Evolutionary conservation across 345 rosid genomes (phyloP), one percentile per base, ranked within the genome.

Genomic region (Linum lewisii): DNA sequence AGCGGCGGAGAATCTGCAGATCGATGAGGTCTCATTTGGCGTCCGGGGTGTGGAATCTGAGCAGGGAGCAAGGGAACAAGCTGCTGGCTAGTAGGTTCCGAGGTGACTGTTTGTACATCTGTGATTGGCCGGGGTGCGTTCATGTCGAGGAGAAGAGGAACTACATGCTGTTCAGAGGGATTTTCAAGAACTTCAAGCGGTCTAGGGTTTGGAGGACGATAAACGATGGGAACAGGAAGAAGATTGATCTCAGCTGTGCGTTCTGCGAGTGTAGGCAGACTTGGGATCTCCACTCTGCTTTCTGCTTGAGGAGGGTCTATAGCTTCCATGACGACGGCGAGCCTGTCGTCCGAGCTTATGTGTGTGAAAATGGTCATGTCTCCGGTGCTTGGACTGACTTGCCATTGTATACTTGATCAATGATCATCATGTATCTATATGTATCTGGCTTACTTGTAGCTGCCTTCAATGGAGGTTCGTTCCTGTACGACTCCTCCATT

Each of bases 351-450:
- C 79, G 99, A 69, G 99, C 99, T 66, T 93, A 78, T 77, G 96
- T 90, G 0, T 93, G 99, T 68, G 96, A 93, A 73, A 90, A 90
- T 72, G 97, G 97, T 3, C 97, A 93, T 68, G 95, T 90, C 61
- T 87, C 95, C 7, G 99, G 99, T 44, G 96, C 97, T 42, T 90
- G 99, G 99, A 93, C 99, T 0, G 72, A 74, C 60, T 73, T 78
- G 59, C 95, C 92, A 10, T 69, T 85, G 67, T 93, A 85, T 71
- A 80, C 81, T 69, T 88, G 73, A 76, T 47, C 19, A 7, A 21
- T 11, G 14, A 51, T 52, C 24, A 20, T 52, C 7, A 29, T 29
- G 34, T 29, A 29, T 1, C 34, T 29, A 29, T 29, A 29, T 29
- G 34, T 29, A 29, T 29, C 34, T 29, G 34, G 34, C 7, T 29